phyloP scores from a whole-genome alignment of 176 grass and related monocot genomes.

The Cenchrus americanus region DNA sequence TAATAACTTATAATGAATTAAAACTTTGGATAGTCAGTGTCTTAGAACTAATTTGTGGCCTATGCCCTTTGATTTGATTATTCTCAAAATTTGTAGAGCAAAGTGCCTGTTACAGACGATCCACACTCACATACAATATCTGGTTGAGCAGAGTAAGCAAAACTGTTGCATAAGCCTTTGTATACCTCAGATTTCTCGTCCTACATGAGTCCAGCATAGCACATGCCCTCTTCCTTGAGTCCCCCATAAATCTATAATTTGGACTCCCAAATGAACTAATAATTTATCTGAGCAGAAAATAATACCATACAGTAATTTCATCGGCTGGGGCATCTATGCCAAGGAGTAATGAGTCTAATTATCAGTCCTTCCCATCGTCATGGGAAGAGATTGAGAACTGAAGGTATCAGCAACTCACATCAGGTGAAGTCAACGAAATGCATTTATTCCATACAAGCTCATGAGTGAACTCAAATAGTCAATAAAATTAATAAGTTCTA shows the following conservation, averaged over 20 bases:
- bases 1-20: slow-evolving; percentile 29
- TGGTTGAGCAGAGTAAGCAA: neutral
- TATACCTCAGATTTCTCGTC: neutral
- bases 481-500: slow-evolving; percentile 39
- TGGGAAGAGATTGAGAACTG: neutral
- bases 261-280: slow-evolving; percentile 9
- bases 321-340: neutral
- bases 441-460: slow-evolving; percentile 17
- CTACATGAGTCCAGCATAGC: neutral
- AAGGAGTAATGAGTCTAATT: slow-evolving; percentile 4
- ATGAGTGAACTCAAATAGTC: slow-evolving; percentile 34
- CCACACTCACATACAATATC: neutral
- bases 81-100: slow-evolving; percentile 11
- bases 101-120: neutral
- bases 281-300: slow-evolving; percentile 26
- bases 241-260: neutral
- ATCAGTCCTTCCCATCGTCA: neutral
- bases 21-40: slow-evolving; percentile 1
- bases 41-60: slow-evolving; percentile 8
- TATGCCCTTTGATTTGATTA: neutral
- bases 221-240: neutral
- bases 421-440: slow-evolving; percentile 40
- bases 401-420: slow-evolving; percentile 12
- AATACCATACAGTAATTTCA: neutral
- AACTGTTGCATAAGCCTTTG: neutral